These are phyloP conservation scores for Cyberlindnera americana DNA, from an alignment of 805 yeast species.

Conservation along the genomic window DNA sequence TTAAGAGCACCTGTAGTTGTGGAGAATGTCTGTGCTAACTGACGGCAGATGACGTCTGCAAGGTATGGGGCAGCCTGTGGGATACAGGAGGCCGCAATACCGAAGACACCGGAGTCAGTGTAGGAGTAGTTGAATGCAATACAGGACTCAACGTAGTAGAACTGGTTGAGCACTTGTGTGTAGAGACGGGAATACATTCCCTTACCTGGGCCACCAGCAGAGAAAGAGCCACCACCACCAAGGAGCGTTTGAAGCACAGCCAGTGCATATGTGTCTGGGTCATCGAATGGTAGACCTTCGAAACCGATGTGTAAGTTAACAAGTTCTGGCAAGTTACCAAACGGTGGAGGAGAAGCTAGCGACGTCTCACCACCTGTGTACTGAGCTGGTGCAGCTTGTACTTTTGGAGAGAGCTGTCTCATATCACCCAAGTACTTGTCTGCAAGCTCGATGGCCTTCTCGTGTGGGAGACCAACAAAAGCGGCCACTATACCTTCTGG, in stretches of 20 bases:
- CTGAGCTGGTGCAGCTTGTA: conserved; percentile 35
- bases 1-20: conserved; percentile 60
- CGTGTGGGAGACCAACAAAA: conserved; percentile 79
- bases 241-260: conserved; percentile 86
- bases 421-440: conserved; percentile 63
- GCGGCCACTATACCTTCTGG: conserved; percentile 85
- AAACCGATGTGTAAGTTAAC: conserved; percentile 84
- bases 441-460: conserved; percentile 61
- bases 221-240: conserved; percentile 97
- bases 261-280: conserved; percentile 84
- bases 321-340: conserved; percentile 63
- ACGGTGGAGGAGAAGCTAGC: conserved; percentile 40
- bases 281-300: conserved; percentile 79
- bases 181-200: conserved; percentile 96
- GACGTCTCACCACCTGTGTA: conserved; percentile 61
- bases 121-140: conserved; percentile 86
- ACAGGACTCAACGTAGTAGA: conserved; percentile 88
- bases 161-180: conserved; percentile 86
- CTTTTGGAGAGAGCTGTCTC: conserved; percentile 32
- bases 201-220: conserved; percentile 99
- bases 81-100: conserved; percentile 77
- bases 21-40: conserved; percentile 48
- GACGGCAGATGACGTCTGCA: conserved; percentile 73
- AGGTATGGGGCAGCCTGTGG: conserved; percentile 84
- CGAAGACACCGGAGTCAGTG: conserved; percentile 87